Evolutionary conservation across 176 grass and related monocot genomes (phyloP), one percentile per base, ranked within the genome.

Genomic region (Oryza officinalis): DNA sequence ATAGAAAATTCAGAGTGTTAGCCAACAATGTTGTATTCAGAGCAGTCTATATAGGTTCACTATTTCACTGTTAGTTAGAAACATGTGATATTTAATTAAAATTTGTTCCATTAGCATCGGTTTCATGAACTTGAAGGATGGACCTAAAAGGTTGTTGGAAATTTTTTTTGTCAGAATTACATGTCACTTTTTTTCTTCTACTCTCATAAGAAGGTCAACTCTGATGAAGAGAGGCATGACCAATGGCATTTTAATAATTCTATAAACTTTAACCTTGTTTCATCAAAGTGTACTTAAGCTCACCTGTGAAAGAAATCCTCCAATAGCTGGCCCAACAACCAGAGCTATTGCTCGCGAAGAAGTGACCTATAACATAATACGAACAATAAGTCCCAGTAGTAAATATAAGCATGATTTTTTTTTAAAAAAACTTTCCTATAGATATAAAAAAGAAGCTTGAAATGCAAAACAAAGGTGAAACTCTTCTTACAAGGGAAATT

Each of bases 251-350:
- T 84, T 7, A 10, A 13, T 45, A 60, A 67, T 33, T 74, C 0
- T 33, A 72, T 13, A 31, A 30, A 75, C 0, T 18, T 40, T 30
- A 32, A 31, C 33, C 31, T 45, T 8, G 18, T 60, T 17, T 75
- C 31, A 0, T 31, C 12, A 17, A 68, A 79, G 14, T 80, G 20
- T 14, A 54, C 28, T 77, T 13, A 52, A 74, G 1, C 73, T 60
- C 76, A 94, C 93, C 90, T 94, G 93, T 46, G 87, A 65, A 80
- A 94, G 85, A 82, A 92, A 94, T 41, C 93, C 93, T 77, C 93
- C 93, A 32, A 94, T 83, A 69, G 93, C 93, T 31, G 93, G 87
- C 47, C 93, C 93, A 27, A 94, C 22, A 83, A 94, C 81, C 75
- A 89, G 61, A 46, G 89, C 90, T 54, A 94, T 90, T 11, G 84